Evolutionary conservation across 2,329 filamentous ascomycete genomes (phyloP).

Genomic region (Pseudogymnoascus sp.): DNA sequence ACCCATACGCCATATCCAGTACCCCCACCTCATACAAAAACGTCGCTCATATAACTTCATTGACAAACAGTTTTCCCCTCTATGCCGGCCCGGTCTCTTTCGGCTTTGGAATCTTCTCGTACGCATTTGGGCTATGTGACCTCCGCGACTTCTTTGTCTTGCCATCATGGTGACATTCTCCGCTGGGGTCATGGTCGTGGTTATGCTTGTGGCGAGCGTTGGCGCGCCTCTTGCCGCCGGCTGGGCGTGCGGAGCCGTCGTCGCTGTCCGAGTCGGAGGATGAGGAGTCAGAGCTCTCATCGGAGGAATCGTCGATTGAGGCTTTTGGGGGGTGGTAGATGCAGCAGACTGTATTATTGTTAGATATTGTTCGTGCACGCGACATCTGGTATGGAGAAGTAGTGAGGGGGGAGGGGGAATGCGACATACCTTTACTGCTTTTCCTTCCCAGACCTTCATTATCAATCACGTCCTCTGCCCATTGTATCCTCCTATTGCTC

Average conservation of each 20-base stretch:
- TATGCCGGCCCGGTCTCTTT: slow-evolving; percentile 25
- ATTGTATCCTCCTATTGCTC: slow-evolving; percentile 62
- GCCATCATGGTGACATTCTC: slow-evolving; percentile 30
- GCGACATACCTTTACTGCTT: slow-evolving; percentile 70
- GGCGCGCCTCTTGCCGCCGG: slow-evolving; percentile 14
- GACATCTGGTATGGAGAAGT: not conserved
- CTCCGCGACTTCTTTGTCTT: slow-evolving; percentile 32
- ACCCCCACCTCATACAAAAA: not conserved
- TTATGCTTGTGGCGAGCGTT: slow-evolving; percentile 32
- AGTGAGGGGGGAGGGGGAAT: not conserved
- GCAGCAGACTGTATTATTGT: slow-evolving; percentile 67
- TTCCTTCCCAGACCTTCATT: slow-evolving; percentile 94
- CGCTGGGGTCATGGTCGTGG: slow-evolving; percentile 31
- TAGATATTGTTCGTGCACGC: not conserved
- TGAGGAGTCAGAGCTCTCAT: slow-evolving; percentile 46
- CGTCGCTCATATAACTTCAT: slow-evolving; percentile 2
- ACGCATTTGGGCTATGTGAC: slow-evolving; percentile 68
- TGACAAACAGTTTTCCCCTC: not conserved
- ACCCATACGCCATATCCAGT: not conserved
- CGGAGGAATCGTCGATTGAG: slow-evolving; percentile 73
- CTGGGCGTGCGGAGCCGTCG: slow-evolving; percentile 37
- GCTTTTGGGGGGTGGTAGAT: slow-evolving; percentile 86
- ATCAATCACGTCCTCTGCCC: slow-evolving; percentile 88
- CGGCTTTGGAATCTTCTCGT: slow-evolving; percentile 64
- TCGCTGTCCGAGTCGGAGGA: slow-evolving; percentile 45